A percentile compares a stretch with the other conserved stretches of the same genome.
Evolutionary conservation across 2,329 filamentous ascomycete genomes (phyloP).

Genomic region (Pseudogymnoascus sp.): DNA sequence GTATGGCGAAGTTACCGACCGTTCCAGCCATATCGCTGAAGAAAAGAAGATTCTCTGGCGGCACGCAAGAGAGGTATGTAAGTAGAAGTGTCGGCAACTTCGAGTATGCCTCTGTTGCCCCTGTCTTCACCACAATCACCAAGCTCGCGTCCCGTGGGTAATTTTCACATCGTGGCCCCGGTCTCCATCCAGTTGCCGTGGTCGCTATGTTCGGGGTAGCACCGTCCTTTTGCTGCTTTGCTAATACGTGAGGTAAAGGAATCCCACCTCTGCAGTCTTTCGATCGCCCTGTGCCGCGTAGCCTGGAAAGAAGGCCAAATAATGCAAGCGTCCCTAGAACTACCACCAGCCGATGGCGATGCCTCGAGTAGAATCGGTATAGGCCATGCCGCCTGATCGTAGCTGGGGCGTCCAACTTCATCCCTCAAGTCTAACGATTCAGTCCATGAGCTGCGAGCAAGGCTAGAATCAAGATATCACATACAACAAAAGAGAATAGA

Average conservation of each 20-base stretch:
- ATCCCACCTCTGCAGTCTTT: not conserved
- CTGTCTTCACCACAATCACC: conserved; percentile 49
- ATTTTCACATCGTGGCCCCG: conserved; percentile 27
- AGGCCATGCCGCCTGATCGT: not conserved
- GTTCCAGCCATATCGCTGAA: conserved; percentile 49
- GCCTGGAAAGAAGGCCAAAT: not conserved
- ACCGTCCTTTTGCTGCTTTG: not conserved
- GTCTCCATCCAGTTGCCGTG: not conserved
- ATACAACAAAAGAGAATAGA: not conserved
- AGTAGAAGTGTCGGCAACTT: conserved; percentile 47
- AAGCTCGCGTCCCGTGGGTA: conserved; percentile 40
- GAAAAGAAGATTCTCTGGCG: conserved; percentile 42
- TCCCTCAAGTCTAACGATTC: not conserved
- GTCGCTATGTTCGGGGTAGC: not conserved
- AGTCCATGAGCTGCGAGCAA: not conserved
- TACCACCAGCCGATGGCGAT: not conserved
- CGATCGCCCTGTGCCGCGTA: not conserved
- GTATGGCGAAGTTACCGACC: conserved; percentile 37
- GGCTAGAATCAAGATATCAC: not conserved
- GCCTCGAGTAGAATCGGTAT: not conserved
- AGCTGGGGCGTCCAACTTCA: not conserved
- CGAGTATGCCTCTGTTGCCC: conserved; percentile 45
- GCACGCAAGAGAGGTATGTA: conserved; percentile 42
- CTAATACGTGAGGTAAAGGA: not conserved
- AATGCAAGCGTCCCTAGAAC: not conserved